phyloP scores from a whole-genome alignment of 805 yeast genomes.

The Starmera dryadoides region DNA sequence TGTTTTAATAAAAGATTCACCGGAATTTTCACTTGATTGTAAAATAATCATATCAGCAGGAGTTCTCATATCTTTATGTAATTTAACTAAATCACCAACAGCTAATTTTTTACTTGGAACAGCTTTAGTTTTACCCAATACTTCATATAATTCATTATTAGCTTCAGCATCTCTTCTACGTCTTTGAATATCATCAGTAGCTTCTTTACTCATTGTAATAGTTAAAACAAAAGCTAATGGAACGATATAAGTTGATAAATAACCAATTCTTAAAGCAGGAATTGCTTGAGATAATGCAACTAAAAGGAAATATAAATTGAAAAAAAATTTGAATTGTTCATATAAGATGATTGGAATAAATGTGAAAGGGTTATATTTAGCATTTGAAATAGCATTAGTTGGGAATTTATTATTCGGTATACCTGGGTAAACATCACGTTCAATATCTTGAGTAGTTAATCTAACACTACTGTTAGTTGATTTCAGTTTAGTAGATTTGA shows the following conservation, averaged over 20 bases:
- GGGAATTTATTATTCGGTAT: constrained; percentile 36
- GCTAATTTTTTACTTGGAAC: constrained; percentile 56
- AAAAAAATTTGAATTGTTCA: constrained; percentile 96
- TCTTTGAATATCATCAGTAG: constrained; percentile 87
- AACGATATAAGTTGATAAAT: constrained; percentile 84
- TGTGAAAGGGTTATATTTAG: constrained; percentile 83
- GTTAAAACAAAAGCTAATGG: constrained; percentile 89
- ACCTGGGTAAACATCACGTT: constrained; percentile 36
- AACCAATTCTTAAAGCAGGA: constrained; percentile 88
- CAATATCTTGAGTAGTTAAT: constrained; percentile 23
- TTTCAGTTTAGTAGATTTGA: background rate
- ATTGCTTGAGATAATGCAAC: constrained; percentile 93
- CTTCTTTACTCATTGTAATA: constrained; percentile 94
- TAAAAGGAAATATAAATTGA: constrained; percentile 82
- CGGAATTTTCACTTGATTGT: constrained; percentile 73
- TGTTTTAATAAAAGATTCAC: constrained; percentile 91
- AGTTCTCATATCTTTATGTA: constrained; percentile 76
- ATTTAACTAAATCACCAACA: constrained; percentile 79
- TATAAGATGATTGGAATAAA: constrained; percentile 85
- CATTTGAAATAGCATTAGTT: constrained; percentile 83
- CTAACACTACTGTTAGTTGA: constrained; percentile 14
- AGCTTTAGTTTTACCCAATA: constrained; percentile 37
- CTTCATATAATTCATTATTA: constrained; percentile 76
- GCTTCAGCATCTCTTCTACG: constrained; percentile 87
- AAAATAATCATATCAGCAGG: constrained; percentile 91